Base-by-base conservation (phyloP, 352 stramenopile genomes). In the Aphanomyces stellatus region DNA sequence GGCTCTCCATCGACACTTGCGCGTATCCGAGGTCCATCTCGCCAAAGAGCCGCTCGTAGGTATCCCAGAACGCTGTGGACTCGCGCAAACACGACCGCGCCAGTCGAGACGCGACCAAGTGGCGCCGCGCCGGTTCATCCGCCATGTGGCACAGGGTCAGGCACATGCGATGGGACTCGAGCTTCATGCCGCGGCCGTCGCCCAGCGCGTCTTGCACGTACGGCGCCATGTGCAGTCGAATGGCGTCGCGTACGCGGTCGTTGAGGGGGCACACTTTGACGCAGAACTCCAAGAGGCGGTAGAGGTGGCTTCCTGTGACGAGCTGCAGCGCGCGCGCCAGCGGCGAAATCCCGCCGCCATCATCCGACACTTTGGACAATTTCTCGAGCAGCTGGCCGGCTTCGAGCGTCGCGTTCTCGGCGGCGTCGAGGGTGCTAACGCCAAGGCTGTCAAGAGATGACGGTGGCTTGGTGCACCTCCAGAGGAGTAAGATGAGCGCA, bases 251-350 rank as follows among this genome's bases (percentile, higher is more conserved):
- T 4, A 86, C 71, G 5, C 75, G 53, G 53, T 74, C 75, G 62
- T 82, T 88, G 55, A 88, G 86, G 41, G 86, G 82, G 19, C 77
- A 73, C 30, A 78, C 77, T 72, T 89, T 87, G 40, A 76, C 71
- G 15, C 90, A 53, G 48, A 90, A 92, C 67, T 90, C 79, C 4
- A 92, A 69, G 34, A 90, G 88, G 1, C 71, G 69, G 37, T 90
- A 70, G 11, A 78, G 72, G 46, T 85, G 75, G 0, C 71, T 74
- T 2, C 80, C 84, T 0, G 80, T 87, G 28, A 92, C 68, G 35
- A 89, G 49, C 34, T 82, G 79, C 43, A 92, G 37, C 4, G 80
- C 84, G 25, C 76, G 69, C 0, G 57, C 51, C n/a, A 75, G 59
- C 1, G 59, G 57, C 8, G 51, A 62, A 17, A 15, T 37, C 11